A percentile compares a stretch with the other conserved stretches of the same genome.
These are phyloP conservation scores for Corymbia calophylla DNA, from an alignment of 441 rosid species.

Conservation along the genomic window DNA sequence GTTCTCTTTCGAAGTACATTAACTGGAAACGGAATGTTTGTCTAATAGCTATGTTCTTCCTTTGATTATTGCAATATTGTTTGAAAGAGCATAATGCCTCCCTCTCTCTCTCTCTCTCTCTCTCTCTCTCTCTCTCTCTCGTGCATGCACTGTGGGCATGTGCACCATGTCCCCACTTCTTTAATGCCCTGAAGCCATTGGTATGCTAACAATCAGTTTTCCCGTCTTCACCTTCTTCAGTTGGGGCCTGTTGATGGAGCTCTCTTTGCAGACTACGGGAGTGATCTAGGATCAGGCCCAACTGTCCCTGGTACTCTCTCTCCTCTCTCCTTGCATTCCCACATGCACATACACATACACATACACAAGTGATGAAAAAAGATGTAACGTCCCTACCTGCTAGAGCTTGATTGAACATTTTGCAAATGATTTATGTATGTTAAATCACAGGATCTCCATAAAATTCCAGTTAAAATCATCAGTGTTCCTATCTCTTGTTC, in stretches of 20 bases:
- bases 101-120: neutral
- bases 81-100: neutral
- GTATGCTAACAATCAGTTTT: neutral
- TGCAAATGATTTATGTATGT: neutral
- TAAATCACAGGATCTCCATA: neutral
- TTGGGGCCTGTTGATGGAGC: slow-evolving; percentile 84
- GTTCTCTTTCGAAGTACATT: neutral
- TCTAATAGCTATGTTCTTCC: neutral
- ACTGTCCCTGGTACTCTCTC: slow-evolving; percentile 60
- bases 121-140: neutral
- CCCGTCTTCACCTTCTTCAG: slow-evolving; percentile 26
- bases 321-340: neutral
- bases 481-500: neutral
- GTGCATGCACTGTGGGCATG: neutral
- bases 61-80: neutral
- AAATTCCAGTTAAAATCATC: neutral
- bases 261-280: slow-evolving; percentile 88
- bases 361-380: neutral
- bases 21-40: neutral
- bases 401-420: neutral
- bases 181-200: neutral
- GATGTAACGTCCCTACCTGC: neutral
- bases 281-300: slow-evolving; percentile 78
- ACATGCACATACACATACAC: neutral
- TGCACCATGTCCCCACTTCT: neutral